Percentiles rank a stretch among this genome's conserved stretches.
Conservation (phyloP, 2,329 filamentous ascomycete species). For the Trichoderma arundinaceum region DNA sequence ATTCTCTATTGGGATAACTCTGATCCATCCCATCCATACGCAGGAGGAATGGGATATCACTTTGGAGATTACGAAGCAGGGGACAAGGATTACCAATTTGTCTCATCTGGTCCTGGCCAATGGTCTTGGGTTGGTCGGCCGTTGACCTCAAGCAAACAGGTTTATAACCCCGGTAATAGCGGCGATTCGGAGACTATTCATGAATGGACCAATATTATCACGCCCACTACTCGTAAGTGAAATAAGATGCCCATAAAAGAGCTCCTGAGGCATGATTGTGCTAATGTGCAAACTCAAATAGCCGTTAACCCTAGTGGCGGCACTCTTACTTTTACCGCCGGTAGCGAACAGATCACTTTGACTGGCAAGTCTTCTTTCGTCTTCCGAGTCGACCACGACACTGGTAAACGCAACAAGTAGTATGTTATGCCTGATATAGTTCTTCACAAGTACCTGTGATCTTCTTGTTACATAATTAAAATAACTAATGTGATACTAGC, state of each 20-base stretch:
- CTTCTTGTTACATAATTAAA: background rate
- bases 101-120: background rate
- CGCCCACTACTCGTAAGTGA: background rate
- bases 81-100: background rate
- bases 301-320: background rate
- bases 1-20: background rate
- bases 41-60: background rate
- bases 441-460: background rate
- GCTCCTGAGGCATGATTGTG: background rate
- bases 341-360: background rate
- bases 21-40: background rate
- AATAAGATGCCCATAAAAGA: background rate
- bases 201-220: background rate
- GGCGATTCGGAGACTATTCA: background rate
- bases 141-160: background rate
- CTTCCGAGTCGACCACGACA: background rate
- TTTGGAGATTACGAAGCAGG: background rate
- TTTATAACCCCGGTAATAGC: background rate
- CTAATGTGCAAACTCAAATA: background rate
- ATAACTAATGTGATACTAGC: background rate
- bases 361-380: conserved; percentile 1
- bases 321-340: background rate
- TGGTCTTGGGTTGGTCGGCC: background rate
- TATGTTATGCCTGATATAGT: background rate
- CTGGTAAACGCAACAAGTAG: background rate